Evolutionary conservation across 2,329 filamentous ascomycete genomes (phyloP).

Genomic region (Fusarium albidum): DNA sequence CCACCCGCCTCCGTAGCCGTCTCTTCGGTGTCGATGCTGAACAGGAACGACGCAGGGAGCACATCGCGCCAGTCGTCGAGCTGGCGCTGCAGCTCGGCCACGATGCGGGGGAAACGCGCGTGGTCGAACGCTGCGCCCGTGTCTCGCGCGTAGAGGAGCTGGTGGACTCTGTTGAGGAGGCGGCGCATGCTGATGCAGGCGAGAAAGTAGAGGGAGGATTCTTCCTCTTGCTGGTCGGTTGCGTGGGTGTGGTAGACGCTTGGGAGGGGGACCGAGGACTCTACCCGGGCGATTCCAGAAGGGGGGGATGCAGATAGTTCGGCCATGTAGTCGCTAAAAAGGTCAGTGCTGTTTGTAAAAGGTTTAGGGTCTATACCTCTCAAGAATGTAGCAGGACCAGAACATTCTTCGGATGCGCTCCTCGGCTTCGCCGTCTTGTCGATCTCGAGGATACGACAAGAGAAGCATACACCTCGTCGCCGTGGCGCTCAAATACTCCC

Average conservation of each 20-base stretch:
- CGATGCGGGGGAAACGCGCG: conserved; percentile 55
- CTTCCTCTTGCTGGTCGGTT: conserved; percentile 49
- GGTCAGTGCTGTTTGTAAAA: neutral
- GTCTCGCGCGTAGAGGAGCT: conserved; percentile 57
- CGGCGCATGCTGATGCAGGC: conserved; percentile 62
- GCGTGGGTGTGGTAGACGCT: conserved; percentile 56
- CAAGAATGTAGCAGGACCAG: conserved; percentile 63
- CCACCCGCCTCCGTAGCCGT: conserved; percentile 53
- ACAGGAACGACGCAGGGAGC: conserved; percentile 52
- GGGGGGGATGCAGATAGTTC: conserved; percentile 60
- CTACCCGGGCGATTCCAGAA: conserved; percentile 59
- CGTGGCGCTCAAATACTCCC: conserved; percentile 59
- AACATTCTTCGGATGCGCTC: conserved; percentile 61
- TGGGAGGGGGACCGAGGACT: conserved; percentile 58
- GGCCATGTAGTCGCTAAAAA: conserved; percentile 57
- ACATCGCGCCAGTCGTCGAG: conserved; percentile 59
- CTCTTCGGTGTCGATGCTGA: conserved; percentile 45
- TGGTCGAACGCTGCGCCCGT: conserved; percentile 55
- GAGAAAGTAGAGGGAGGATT: conserved; percentile 60
- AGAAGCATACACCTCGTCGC: conserved; percentile 60
- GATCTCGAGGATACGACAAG: conserved; percentile 51
- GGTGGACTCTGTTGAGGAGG: conserved; percentile 57
- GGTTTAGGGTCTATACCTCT: conserved; percentile 47
- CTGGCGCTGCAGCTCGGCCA: conserved; percentile 58
- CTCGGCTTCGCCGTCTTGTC: conserved; percentile 49